phyloP scores from a whole-genome alignment of 306 rosid species.

The Parietaria judaica region DNA sequence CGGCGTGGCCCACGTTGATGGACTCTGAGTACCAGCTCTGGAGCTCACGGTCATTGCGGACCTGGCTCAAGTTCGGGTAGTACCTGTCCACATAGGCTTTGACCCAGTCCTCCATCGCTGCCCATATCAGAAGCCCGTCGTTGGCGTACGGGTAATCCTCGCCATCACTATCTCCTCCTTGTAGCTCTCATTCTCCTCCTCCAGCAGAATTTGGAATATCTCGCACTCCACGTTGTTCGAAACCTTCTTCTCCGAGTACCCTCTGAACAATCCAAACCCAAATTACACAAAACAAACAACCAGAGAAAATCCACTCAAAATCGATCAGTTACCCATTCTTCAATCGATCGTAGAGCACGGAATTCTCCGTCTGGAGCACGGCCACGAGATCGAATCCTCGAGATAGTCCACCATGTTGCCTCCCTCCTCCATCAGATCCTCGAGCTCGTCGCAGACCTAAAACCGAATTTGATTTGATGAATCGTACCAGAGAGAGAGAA shows the following conservation, averaged over 20 bases:
- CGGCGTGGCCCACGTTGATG: slow-evolving; percentile 35
- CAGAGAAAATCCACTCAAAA: not conserved
- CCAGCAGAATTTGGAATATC: slow-evolving; percentile 77
- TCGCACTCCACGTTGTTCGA: slow-evolving; percentile 84
- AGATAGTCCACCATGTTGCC: slow-evolving; percentile 82
- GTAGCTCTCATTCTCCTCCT: slow-evolving; percentile 81
- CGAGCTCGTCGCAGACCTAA: slow-evolving; percentile 25
- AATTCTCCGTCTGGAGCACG: slow-evolving; percentile 80
- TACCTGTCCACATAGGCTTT: slow-evolving; percentile 38
- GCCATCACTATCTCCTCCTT: slow-evolving; percentile 57
- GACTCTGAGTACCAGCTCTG: slow-evolving; percentile 61
- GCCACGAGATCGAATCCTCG: slow-evolving; percentile 83
- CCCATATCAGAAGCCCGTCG: slow-evolving; percentile 60
- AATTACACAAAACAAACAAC: not conserved
- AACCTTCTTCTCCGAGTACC: slow-evolving; percentile 60
- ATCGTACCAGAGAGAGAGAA: too few relatives aligned
- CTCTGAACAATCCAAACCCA: slow-evolving; percentile 30
- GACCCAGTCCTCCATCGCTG: slow-evolving; percentile 44
- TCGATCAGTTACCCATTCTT: slow-evolving; percentile 37
- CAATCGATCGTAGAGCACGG: slow-evolving; percentile 72
- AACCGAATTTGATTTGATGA: too few relatives aligned
- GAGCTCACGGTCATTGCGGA: slow-evolving; percentile 41
- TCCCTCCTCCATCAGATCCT: slow-evolving; percentile 75
- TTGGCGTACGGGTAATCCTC: slow-evolving; percentile 53
- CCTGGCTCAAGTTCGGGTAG: slow-evolving; percentile 31